phyloP scores from a whole-genome alignment of 179 eudicot species.

The Spergularia azorica region DNA sequence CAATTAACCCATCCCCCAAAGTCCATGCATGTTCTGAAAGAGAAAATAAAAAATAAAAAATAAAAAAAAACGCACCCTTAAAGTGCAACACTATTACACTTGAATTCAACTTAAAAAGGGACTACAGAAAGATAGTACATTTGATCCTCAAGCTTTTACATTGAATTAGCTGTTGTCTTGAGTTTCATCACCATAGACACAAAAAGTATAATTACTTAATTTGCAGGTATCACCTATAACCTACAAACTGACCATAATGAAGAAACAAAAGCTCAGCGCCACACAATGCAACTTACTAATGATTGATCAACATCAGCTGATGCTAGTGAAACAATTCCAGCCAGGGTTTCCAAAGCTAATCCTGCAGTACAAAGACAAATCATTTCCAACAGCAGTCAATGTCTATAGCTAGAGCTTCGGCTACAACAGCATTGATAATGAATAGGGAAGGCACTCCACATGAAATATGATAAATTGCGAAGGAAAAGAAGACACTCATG shows the following conservation, averaged over 20 bases:
- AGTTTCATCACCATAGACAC: neutral
- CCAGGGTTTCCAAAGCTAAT: slow-evolving; percentile 81
- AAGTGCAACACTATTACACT: neutral
- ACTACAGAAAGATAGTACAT: neutral
- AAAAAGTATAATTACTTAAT: neutral
- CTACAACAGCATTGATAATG: neutral
- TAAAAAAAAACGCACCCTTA: no score
- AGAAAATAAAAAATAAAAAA: no score
- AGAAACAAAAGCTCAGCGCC: neutral
- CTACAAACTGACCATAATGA: neutral
- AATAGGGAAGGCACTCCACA: neutral
- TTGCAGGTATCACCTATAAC: neutral
- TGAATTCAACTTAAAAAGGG: neutral
- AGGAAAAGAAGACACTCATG: neutral
- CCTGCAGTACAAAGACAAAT: slow-evolving; percentile 49
- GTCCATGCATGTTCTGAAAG: neutral
- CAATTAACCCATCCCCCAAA: neutral
- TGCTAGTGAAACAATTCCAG: slow-evolving; percentile 78
- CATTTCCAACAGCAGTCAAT: neutral
- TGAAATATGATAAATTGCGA: neutral
- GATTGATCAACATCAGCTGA: slow-evolving; percentile 71
- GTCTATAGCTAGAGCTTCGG: neutral
- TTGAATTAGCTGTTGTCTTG: neutral
- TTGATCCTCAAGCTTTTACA: neutral
- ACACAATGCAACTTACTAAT: slow-evolving; percentile 47